A percentile compares a stretch with the other conserved stretches of the same genome.
Evolutionary conservation across 2,329 filamentous ascomycete species (phyloP).

Genomic region (Cladobotryum mycophilum): DNA sequence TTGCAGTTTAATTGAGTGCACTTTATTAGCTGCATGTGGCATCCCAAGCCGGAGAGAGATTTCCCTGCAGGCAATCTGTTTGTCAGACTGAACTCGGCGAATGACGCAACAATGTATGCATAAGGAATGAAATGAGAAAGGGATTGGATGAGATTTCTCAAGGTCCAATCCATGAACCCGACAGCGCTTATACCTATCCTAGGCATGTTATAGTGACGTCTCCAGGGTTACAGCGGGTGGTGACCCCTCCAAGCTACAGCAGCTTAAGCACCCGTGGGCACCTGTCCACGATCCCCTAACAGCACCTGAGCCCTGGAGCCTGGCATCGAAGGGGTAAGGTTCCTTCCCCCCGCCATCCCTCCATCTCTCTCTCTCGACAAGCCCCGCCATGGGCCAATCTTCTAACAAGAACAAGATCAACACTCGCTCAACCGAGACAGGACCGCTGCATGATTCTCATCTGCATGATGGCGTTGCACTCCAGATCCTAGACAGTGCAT

Average conservation of each 20-base stretch:
- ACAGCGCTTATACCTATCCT: not conserved
- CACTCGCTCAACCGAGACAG: slow-evolving; percentile 17
- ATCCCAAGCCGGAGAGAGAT: too few relatives aligned
- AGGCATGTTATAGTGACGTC: not conserved
- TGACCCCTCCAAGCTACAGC: too few relatives aligned
- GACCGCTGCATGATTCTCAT: slow-evolving; percentile 21
- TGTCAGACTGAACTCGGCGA: too few relatives aligned
- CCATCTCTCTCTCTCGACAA: slow-evolving; percentile 9
- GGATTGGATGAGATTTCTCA: too few relatives aligned
- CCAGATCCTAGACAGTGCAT: slow-evolving; percentile 23
- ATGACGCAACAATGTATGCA: too few relatives aligned
- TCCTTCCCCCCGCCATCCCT: slow-evolving; percentile 8
- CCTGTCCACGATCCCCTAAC: not conserved
- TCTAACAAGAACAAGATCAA: slow-evolving; percentile 17
- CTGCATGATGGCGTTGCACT: slow-evolving; percentile 26
- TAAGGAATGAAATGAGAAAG: too few relatives aligned
- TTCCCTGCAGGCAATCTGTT: too few relatives aligned
- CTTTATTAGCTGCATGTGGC: too few relatives aligned
- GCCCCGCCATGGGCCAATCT: slow-evolving; percentile 23
- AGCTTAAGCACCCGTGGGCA: not conserved
- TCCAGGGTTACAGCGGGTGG: not conserved
- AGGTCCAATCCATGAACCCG: too few relatives aligned
- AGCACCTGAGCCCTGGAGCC: too few relatives aligned
- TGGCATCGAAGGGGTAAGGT: too few relatives aligned
- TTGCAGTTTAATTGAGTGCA: too few relatives aligned